Percentiles rank a stretch among this genome's conserved stretches.
phyloP scores from a whole-genome alignment of 371 early-diverging fungal species.

The Mortierella sp. region DNA sequence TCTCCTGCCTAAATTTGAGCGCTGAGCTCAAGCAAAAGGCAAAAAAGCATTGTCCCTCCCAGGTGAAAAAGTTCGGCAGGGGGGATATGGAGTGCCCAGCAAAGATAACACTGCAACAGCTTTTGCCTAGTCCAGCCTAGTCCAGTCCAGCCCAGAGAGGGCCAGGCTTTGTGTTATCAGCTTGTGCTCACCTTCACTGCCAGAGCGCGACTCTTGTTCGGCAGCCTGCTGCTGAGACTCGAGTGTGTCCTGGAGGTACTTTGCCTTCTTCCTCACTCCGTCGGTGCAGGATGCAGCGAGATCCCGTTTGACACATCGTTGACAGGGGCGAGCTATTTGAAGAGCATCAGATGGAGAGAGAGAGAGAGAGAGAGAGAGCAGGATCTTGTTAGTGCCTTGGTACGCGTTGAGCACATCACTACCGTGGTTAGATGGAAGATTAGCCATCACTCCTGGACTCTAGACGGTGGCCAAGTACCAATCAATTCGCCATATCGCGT shows the following conservation, averaged over 20 bases:
- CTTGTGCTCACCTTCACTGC: conserved; percentile 2
- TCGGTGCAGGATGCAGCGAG: conserved; percentile 79
- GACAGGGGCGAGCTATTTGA: conserved; percentile 80
- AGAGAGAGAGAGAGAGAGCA: neutral
- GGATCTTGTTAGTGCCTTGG: neutral
- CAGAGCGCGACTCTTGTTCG: conserved; percentile 14
- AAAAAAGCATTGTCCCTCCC: neutral
- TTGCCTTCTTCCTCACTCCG: conserved; percentile 82
- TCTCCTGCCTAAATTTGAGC: no score
- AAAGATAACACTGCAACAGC: no score
- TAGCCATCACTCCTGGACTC: no score
- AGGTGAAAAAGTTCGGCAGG: no score
- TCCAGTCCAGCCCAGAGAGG: no score
- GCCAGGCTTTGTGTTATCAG: no score
- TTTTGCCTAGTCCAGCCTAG: no score
- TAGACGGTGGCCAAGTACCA: no score
- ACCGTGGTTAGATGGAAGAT: no score
- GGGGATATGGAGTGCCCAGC: no score
- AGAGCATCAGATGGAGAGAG: neutral
- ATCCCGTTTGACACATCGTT: conserved; percentile 84
- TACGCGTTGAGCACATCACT: no score
- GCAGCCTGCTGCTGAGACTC: conserved; percentile 44
- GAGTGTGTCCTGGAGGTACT: conserved; percentile 75
- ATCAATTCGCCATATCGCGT: neutral
- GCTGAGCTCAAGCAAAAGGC: neutral